These are phyloP conservation scores for Ceratobasidium sp. DNA, from an alignment of 1,284 basidiomycete genomes.

Conservation along the genomic window DNA sequence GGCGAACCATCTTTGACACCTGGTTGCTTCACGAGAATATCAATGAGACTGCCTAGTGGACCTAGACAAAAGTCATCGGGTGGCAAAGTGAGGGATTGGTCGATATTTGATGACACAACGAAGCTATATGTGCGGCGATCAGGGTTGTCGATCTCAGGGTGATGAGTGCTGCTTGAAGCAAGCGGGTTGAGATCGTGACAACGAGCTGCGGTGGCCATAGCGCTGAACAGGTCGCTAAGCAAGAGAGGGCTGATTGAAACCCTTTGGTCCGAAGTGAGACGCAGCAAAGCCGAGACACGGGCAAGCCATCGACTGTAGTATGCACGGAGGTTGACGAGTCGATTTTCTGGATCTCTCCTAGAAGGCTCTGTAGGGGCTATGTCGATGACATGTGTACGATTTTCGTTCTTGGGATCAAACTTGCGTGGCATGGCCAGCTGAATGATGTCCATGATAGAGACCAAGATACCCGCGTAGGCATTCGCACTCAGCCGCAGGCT, in stretches of 20 bases:
- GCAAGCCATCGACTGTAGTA: slow-evolving; percentile 2
- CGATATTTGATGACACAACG: neutral
- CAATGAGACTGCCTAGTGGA: neutral
- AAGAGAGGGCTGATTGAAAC: neutral
- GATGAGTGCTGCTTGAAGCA: neutral
- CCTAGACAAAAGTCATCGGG: neutral
- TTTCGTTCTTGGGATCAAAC: neutral
- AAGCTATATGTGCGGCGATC: too few species aligned
- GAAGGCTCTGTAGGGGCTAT: too few species aligned
- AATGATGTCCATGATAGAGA: neutral
- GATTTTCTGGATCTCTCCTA: too few species aligned
- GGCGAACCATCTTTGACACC: neutral
- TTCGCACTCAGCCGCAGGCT: neutral
- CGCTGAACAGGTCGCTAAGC: neutral
- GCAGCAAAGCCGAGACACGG: neutral
- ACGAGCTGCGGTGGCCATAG: neutral
- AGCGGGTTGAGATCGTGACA: neutral
- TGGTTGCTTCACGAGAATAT: neutral
- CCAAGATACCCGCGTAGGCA: neutral
- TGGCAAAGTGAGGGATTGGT: neutral
- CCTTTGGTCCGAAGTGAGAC: neutral
- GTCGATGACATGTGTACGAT: neutral
- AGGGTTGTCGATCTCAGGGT: neutral
- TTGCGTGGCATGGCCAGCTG: neutral
- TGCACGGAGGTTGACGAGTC: neutral